These are phyloP conservation scores for Punctularia strigosozonata DNA, from an alignment of 768 basidiomycete genomes.

Conservation along the genomic window DNA sequence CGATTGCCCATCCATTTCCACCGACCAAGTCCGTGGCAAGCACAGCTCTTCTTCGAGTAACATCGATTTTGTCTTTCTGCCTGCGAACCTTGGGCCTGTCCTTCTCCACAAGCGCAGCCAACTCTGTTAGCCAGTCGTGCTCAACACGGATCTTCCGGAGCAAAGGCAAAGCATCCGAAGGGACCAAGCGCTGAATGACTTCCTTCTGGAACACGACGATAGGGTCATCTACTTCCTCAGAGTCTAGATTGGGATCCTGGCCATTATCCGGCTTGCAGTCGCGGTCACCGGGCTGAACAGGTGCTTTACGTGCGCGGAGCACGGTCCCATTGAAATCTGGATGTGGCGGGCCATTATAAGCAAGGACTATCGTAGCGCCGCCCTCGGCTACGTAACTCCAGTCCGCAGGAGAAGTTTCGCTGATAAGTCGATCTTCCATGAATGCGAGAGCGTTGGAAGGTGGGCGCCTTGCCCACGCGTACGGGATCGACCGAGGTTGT, in stretches of 20 bases:
- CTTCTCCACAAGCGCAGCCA: conserved; percentile 34
- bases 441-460: no score
- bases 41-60: conserved; percentile 39
- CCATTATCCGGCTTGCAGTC: conserved; percentile 1
- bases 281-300: conserved; percentile 5
- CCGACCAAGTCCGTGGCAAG: conserved; percentile 77
- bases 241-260: conserved; percentile 19
- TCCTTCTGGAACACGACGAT: conserved; percentile 45
- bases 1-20: conserved; percentile 55
- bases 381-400: conserved; percentile 91
- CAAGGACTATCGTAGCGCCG: conserved; percentile 84
- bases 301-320: conserved; percentile 66
- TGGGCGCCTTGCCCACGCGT: no score
- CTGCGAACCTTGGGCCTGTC: conserved; percentile 48
- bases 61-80: conserved; percentile 47
- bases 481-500: no score
- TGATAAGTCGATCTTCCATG: no score
- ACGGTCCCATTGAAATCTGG: conserved; percentile 49
- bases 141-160: conserved; percentile 37
- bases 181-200: conserved; percentile 58
- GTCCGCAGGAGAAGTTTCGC: conserved; percentile 28
- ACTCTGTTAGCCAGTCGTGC: conserved; percentile 43
- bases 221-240: conserved; percentile 26
- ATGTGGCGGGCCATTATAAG: conserved; percentile 51
- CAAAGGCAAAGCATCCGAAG: conserved; percentile 43